phyloP scores from a whole-genome alignment of 2,329 filamentous ascomycete genomes.

The Claviceps sorghi region DNA sequence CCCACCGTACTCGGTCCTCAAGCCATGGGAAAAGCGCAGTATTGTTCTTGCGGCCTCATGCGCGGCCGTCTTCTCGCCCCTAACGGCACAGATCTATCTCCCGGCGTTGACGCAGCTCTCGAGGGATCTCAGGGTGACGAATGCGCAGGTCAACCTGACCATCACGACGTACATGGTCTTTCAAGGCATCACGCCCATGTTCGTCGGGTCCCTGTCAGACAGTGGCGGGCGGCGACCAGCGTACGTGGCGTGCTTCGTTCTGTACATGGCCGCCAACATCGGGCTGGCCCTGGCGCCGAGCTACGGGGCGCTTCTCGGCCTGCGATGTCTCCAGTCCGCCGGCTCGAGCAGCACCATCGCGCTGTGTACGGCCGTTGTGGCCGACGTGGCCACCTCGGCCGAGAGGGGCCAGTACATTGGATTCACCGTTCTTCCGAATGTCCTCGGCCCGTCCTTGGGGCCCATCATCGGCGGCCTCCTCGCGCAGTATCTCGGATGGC shows the following conservation, averaged over 20 bases:
- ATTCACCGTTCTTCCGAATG: conserved; percentile 30
- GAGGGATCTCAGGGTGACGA: conserved; percentile 28
- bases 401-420: conserved; percentile 48
- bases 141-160: conserved; percentile 32
- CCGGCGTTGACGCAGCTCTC: conserved; percentile 36
- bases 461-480: conserved; percentile 47
- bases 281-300: conserved; percentile 34
- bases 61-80: conserved; percentile 29
- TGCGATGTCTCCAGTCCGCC: conserved; percentile 42
- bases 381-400: conserved; percentile 46
- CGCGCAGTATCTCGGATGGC: conserved; percentile 42
- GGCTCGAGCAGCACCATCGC: conserved; percentile 46
- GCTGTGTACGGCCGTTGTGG: conserved; percentile 42
- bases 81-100: conserved; percentile 38
- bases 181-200: conserved; percentile 43
- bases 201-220: conserved; percentile 43
- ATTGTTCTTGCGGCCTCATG: conserved; percentile 25
- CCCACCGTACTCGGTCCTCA: conserved; percentile 23
- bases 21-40: conserved; percentile 24
- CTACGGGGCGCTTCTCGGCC: conserved; percentile 34
- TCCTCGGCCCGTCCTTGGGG: conserved; percentile 34
- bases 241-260: conserved; percentile 36
- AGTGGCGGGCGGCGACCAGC: conserved; percentile 37
- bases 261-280: conserved; percentile 40
- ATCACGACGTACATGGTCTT: conserved; percentile 45